Conservation (phyloP, 495 filamentous ascomycete genomes). For the Talaromyces ruber region DNA sequence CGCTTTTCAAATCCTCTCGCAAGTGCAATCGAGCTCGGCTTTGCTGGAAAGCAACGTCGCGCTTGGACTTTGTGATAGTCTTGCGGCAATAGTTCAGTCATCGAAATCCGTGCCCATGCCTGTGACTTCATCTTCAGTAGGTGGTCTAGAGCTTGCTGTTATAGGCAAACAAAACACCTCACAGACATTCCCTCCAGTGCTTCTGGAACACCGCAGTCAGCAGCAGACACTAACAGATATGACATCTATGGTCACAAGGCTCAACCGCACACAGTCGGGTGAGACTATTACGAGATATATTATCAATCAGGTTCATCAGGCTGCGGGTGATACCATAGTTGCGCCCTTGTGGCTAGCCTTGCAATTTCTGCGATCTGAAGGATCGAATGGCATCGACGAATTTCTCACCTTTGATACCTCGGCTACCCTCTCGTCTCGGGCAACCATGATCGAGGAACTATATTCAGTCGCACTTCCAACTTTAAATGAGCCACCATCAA, state of each 20-base stretch:
- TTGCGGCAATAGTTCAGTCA: slow-evolving; percentile 29
- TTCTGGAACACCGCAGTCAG: slow-evolving; percentile 59
- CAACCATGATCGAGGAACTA: slow-evolving; percentile 62
- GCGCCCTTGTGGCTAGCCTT: slow-evolving; percentile 79
- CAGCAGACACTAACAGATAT: slow-evolving; percentile 47
- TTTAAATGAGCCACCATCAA: slow-evolving; percentile 43
- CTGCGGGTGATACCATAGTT: slow-evolving; percentile 46
- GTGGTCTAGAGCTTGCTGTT: slow-evolving; percentile 17
- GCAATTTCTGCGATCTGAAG: slow-evolving; percentile 52
- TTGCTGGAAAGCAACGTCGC: slow-evolving; percentile 62
- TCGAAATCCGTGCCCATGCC: slow-evolving; percentile 19
- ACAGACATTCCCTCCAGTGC: slow-evolving; percentile 47
- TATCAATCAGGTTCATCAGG: slow-evolving; percentile 47
- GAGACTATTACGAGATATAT: slow-evolving; percentile 45
- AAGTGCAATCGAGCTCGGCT: slow-evolving; percentile 57
- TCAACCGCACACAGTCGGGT: slow-evolving; percentile 32
- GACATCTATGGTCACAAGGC: slow-evolving; percentile 29
- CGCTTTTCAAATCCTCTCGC: slow-evolving; percentile 59
- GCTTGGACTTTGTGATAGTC: slow-evolving; percentile 37
- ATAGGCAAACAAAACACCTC: slow-evolving; percentile 13
- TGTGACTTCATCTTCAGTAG: slow-evolving; percentile 13
- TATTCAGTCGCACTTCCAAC: slow-evolving; percentile 68
- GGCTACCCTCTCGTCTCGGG: slow-evolving; percentile 38
- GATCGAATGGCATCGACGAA: slow-evolving; percentile 49
- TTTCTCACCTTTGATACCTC: slow-evolving; percentile 47